Percentiles rank a stretch among this genome's conserved stretches.
phyloP scores from a whole-genome alignment of 768 basidiomycete genomes.

The Porpolomopsis calyptriformis region DNA sequence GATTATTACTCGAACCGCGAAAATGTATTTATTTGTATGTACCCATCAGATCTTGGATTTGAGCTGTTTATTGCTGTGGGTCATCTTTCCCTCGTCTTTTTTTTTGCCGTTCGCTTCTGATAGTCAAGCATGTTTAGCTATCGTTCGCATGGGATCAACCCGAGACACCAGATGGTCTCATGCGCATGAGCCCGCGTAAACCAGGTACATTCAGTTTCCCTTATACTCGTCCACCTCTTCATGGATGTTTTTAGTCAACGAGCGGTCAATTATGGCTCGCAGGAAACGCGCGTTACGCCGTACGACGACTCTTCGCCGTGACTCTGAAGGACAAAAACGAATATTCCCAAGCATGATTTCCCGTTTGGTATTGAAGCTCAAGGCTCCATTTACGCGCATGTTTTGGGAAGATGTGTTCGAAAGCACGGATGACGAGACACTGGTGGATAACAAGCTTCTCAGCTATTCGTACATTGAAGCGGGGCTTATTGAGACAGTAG shows the following conservation, averaged over 20 bases:
- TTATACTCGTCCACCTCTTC: background rate
- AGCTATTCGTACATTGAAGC: conserved; percentile 62
- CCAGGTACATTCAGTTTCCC: conserved; percentile 31
- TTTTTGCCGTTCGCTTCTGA: background rate
- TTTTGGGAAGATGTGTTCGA: conserved; percentile 54
- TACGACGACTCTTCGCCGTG: conserved; percentile 41
- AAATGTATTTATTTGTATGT: too few relatives aligned
- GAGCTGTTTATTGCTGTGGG: conserved; percentile 57
- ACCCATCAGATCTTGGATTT: conserved; percentile 53
- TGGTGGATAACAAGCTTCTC: conserved; percentile 51
- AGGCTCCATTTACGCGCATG: conserved; percentile 42
- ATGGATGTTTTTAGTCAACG: conserved; percentile 33
- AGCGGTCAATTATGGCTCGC: conserved; percentile 39
- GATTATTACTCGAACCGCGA: background rate
- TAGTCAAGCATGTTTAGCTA: too few relatives aligned
- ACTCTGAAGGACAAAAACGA: conserved; percentile 40
- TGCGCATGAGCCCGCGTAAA: conserved; percentile 57
- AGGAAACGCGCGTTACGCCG: conserved; percentile 50
- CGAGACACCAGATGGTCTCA: conserved; percentile 52
- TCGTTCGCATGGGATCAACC: conserved; percentile 68
- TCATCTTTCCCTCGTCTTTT: background rate
- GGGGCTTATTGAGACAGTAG: conserved; percentile 49
- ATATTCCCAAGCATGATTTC: conserved; percentile 34
- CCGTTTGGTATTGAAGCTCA: conserved; percentile 26
- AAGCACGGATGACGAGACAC: conserved; percentile 41